These are phyloP conservation scores for Dactylellina leptospora DNA, from an alignment of 2,329 filamentous ascomycete genomes.

Conservation along the genomic window DNA sequence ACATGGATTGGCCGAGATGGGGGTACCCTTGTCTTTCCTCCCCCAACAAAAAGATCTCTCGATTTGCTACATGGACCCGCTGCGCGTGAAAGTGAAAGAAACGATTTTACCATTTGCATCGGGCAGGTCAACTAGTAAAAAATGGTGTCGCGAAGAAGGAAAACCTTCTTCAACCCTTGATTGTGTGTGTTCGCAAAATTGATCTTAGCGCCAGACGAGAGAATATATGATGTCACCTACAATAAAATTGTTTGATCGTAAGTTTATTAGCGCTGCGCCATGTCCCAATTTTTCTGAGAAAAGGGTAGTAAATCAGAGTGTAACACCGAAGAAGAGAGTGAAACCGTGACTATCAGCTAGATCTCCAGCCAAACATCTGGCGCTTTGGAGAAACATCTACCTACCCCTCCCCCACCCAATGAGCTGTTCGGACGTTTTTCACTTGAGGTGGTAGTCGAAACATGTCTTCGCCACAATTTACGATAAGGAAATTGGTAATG, in stretches of 20 bases:
- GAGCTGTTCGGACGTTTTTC: constrained; percentile 15
- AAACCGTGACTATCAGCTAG: neutral
- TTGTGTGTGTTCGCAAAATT: too few relatives aligned
- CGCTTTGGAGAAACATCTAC: neutral
- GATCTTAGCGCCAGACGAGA: too few relatives aligned
- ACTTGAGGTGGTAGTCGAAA: neutral
- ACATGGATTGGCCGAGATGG: neutral
- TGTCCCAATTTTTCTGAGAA: too few relatives aligned
- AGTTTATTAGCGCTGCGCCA: too few relatives aligned
- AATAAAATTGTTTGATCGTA: too few relatives aligned
- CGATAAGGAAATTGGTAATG: too few relatives aligned
- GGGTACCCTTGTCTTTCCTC: neutral
- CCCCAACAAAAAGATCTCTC: constrained; percentile 3
- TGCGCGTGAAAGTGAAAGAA: too few relatives aligned
- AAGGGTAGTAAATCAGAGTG: neutral
- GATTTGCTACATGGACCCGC: neutral
- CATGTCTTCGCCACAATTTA: constrained; percentile 10
- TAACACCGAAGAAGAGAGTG: neutral
- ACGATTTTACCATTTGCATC: constrained; percentile 1
- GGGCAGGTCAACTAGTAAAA: constrained; percentile 11
- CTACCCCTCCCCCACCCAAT: constrained; percentile 1
- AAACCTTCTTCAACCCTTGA: too few relatives aligned
- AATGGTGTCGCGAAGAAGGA: neutral
- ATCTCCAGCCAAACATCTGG: neutral
- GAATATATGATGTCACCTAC: too few relatives aligned